Evolutionary conservation across 306 rosid species (phyloP).

Genomic region (Hippophae tibetana): DNA sequence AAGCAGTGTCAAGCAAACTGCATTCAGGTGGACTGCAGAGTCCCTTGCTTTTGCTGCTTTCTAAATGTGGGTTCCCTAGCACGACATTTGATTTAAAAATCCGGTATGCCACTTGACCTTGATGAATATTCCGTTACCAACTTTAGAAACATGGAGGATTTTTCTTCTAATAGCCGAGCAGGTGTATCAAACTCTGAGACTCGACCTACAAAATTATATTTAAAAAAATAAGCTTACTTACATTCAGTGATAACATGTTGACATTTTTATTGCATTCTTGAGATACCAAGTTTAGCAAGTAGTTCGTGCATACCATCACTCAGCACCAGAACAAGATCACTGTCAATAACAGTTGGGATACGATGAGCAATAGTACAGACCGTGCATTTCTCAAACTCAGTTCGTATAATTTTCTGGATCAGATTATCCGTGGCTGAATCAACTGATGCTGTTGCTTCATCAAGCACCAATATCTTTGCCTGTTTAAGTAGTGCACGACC

Average conservation of each 20-base stretch:
- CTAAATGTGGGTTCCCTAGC: slow-evolving; percentile 17
- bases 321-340: slow-evolving; percentile 75
- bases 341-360: slow-evolving; percentile 90
- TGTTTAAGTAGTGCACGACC: slow-evolving; percentile 95
- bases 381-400: slow-evolving; percentile 75
- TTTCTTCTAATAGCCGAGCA: slow-evolving; percentile 60
- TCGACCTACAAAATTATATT: slow-evolving; percentile 48
- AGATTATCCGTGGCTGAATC: slow-evolving; percentile 88
- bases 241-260: not conserved
- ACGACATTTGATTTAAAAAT: slow-evolving; percentile 33
- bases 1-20: not conserved
- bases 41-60: slow-evolving; percentile 27
- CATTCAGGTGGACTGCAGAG: not conserved
- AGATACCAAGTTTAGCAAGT: not conserved
- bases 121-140: slow-evolving; percentile 80
- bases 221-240: slow-evolving; percentile 8
- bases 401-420: slow-evolving; percentile 75
- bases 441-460: slow-evolving; percentile 98
- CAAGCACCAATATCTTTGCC: slow-evolving; percentile 87
- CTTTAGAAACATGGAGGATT: slow-evolving; percentile 82
- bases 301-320: slow-evolving; percentile 61
- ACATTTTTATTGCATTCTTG: not conserved
- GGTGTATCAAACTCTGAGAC: slow-evolving; percentile 83
- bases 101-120: slow-evolving; percentile 59
- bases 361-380: slow-evolving; percentile 92